Evolutionary conservation across 768 basidiomycete genomes (phyloP).

Genomic region (Solioccasus polychromus): DNA sequence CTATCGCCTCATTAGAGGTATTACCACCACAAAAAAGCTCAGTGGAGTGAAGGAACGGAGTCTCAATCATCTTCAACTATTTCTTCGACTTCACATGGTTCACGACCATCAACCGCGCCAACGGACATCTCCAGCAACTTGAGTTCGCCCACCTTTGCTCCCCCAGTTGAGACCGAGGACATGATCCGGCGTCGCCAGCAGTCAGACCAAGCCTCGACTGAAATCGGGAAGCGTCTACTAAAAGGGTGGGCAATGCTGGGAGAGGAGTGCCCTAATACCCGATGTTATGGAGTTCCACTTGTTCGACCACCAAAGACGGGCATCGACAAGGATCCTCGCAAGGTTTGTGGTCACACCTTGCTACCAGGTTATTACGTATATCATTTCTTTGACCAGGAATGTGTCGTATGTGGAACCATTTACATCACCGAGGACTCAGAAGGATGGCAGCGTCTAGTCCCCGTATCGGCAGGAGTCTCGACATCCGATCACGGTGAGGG

Average conservation of each 20-base stretch:
- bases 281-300: constrained; percentile 81
- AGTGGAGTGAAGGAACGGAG: constrained; percentile 20
- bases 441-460: constrained; percentile 46
- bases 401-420: constrained; percentile 67
- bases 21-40: constrained; percentile 13
- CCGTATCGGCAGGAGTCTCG: constrained; percentile 16
- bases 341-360: constrained; percentile 41
- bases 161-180: constrained; percentile 65
- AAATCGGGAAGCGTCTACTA: constrained; percentile 74
- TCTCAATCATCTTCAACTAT: constrained; percentile 38
- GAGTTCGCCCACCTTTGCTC: constrained; percentile 62
- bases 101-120: constrained; percentile 71
- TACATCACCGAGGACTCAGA: constrained; percentile 57
- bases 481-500: constrained; percentile 4
- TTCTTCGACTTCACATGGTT: constrained; percentile 50
- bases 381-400: constrained; percentile 51
- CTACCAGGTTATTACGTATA: background rate
- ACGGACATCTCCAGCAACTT: constrained; percentile 66
- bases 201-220: constrained; percentile 75
- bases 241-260: constrained; percentile 90
- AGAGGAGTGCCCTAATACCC: constrained; percentile 70
- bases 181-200: constrained; percentile 69
- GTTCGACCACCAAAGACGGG: constrained; percentile 70
- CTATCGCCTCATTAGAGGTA: background rate
- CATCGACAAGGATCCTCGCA: constrained; percentile 59